phyloP scores from a whole-genome alignment of 352 stramenopile genomes.

The Phytopythium litorale region DNA sequence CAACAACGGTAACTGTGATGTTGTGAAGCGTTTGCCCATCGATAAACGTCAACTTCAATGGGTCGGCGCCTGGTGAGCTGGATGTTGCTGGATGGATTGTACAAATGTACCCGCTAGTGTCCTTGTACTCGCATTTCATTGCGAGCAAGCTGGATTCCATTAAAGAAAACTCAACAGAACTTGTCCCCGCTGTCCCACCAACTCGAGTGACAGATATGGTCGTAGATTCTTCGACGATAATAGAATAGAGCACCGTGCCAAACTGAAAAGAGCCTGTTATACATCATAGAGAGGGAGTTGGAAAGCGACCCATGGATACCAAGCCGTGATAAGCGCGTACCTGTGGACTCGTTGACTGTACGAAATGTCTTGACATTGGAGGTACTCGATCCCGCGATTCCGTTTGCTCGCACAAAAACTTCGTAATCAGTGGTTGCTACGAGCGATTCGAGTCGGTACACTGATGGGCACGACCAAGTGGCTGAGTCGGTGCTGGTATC shows the following conservation, averaged over 20 bases:
- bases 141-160: constrained; percentile 23
- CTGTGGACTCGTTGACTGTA: constrained; percentile 12
- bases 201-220: constrained; percentile 26
- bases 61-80: constrained; percentile 2
- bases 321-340: constrained; percentile 4
- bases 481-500: not conserved
- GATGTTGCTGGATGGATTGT: constrained; percentile 22
- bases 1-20: constrained; percentile 31
- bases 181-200: constrained; percentile 25
- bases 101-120: constrained; percentile 28
- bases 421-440: constrained; percentile 19
- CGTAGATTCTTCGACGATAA: constrained; percentile 14
- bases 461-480: constrained; percentile 8
- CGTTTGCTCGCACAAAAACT: constrained; percentile 20
- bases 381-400: constrained; percentile 22
- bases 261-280: constrained; percentile 18
- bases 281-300: not conserved
- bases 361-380: constrained; percentile 6
- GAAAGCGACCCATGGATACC: not conserved
- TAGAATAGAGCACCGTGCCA: constrained; percentile 13
- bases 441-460: constrained; percentile 14
- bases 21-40: constrained; percentile 38
- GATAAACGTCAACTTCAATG: constrained; percentile 27
- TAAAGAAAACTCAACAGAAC: constrained; percentile 27
- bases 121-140: constrained; percentile 23